phyloP scores from a whole-genome alignment of 352 stramenopile genomes.

The Lagenidium giganteum region DNA sequence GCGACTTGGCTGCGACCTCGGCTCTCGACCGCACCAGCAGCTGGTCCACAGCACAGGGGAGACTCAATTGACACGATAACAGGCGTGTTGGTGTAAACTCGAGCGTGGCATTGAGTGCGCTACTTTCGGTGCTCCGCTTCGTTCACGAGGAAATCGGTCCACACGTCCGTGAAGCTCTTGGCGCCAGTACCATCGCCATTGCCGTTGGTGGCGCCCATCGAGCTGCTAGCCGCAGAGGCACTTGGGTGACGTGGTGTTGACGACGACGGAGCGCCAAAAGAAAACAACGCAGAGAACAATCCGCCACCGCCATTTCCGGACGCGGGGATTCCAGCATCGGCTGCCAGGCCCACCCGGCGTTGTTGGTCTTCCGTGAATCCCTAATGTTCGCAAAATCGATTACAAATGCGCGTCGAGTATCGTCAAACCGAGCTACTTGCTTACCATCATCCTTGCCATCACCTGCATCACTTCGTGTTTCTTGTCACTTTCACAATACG shows the following conservation, averaged over 20 bases:
- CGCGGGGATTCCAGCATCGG: slow-evolving; percentile 25
- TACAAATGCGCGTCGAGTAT: not conserved
- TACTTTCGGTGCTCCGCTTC: slow-evolving; percentile 36
- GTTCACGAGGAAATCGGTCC: slow-evolving; percentile 62
- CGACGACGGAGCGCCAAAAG: slow-evolving; percentile 29
- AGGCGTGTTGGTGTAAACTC: slow-evolving; percentile 9
- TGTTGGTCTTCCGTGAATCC: slow-evolving; percentile 70
- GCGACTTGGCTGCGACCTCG: no score
- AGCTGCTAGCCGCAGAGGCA: no score
- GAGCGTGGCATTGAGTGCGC: slow-evolving; percentile 15
- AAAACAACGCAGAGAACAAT: slow-evolving; percentile 62
- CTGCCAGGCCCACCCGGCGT: slow-evolving; percentile 38
- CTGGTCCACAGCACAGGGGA: no score
- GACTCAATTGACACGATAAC: slow-evolving; percentile 16
- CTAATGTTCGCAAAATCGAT: slow-evolving; percentile 6
- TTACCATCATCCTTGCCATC: slow-evolving; percentile 71
- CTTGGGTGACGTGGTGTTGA: no score
- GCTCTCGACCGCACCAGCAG: no score
- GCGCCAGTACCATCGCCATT: slow-evolving; percentile 31
- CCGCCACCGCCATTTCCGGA: slow-evolving; percentile 60
- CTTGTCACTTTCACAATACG: slow-evolving; percentile 67
- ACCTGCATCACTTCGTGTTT: slow-evolving; percentile 67
- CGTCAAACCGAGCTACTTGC: not conserved
- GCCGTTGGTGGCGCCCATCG: no score
- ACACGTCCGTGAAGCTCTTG: slow-evolving; percentile 71